These are phyloP conservation scores for Hypoxylon rickii DNA, from an alignment of 495 filamentous ascomycete species.

Conservation along the genomic window DNA sequence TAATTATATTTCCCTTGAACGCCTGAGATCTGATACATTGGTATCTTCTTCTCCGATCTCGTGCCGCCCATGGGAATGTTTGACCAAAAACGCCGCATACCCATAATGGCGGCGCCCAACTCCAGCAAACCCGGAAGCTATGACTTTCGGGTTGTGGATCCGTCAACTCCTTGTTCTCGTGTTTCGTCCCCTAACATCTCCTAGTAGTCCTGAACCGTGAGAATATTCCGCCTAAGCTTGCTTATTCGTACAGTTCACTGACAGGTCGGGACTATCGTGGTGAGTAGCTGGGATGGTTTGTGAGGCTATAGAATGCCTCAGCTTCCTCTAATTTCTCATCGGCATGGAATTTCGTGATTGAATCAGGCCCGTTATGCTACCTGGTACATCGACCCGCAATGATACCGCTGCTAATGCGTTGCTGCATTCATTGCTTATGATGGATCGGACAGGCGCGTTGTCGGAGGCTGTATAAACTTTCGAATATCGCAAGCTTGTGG, in stretches of 20 bases:
- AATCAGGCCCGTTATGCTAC: too few species aligned
- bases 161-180: conserved; percentile 15
- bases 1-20: conserved; percentile 15
- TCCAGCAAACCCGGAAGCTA: conserved; percentile 9
- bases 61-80: conserved; percentile 10
- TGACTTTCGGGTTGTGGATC: conserved; percentile 5
- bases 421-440: too few species aligned
- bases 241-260: background rate
- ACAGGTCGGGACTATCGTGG: too few species aligned
- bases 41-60: conserved; percentile 21
- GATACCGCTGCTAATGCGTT: too few species aligned
- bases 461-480: too few species aligned
- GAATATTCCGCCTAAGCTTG: background rate
- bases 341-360: too few species aligned
- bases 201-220: conserved; percentile 13
- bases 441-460: too few species aligned
- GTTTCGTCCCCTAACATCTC: conserved; percentile 1
- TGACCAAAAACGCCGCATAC: conserved; percentile 27
- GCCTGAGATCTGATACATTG: conserved; percentile 20
- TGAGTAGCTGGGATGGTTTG: too few species aligned
- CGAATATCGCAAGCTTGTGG: too few species aligned
- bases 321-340: too few species aligned
- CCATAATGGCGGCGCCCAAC: conserved; percentile 3
- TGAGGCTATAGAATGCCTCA: too few species aligned
- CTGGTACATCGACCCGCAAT: too few species aligned